A percentile compares a stretch with the other conserved stretches of the same genome.
Conservation (phyloP, 805 yeast genomes). For the Kazachstania africana region DNA sequence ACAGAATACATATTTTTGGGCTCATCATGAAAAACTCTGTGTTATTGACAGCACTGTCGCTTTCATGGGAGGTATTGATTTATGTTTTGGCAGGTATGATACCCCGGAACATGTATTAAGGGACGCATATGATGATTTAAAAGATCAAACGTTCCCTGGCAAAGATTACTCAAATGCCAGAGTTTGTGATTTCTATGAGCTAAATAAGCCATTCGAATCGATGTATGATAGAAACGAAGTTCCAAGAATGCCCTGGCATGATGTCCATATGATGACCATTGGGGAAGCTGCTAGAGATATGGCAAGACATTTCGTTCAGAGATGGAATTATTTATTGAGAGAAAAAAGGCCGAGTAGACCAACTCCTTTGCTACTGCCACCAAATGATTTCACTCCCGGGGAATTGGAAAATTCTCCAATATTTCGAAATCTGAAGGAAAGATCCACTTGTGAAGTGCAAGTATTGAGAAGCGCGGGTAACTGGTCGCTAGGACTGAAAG, state of each 20-base stretch:
- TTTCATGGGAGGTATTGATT: constrained; percentile 89
- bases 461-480: constrained; percentile 76
- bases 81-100: constrained; percentile 92
- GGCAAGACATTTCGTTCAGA: constrained; percentile 87
- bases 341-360: constrained; percentile 91
- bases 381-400: constrained; percentile 68
- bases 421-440: constrained; percentile 30
- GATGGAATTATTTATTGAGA: constrained; percentile 90
- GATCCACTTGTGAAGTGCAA: constrained; percentile 89
- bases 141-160: constrained; percentile 72
- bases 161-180: constrained; percentile 96
- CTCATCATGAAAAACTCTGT: constrained; percentile 92
- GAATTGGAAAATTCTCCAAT: constrained; percentile 49
- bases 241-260: constrained; percentile 99
- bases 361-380: constrained; percentile 87
- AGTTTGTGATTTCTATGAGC: constrained; percentile 68
- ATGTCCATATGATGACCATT: constrained; percentile 88
- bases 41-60: constrained; percentile 81
- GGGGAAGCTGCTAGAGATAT: constrained; percentile 93
- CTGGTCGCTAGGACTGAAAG: constrained; percentile 87
- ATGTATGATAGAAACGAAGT: constrained; percentile 72
- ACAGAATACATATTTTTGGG: constrained; percentile 94
- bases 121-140: constrained; percentile 52
- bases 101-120: constrained; percentile 88
- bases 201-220: constrained; percentile 80